These are phyloP conservation scores for Dendrocalamus sinicus DNA, from an alignment of 176 grass and related monocot species.

Conservation along the genomic window DNA sequence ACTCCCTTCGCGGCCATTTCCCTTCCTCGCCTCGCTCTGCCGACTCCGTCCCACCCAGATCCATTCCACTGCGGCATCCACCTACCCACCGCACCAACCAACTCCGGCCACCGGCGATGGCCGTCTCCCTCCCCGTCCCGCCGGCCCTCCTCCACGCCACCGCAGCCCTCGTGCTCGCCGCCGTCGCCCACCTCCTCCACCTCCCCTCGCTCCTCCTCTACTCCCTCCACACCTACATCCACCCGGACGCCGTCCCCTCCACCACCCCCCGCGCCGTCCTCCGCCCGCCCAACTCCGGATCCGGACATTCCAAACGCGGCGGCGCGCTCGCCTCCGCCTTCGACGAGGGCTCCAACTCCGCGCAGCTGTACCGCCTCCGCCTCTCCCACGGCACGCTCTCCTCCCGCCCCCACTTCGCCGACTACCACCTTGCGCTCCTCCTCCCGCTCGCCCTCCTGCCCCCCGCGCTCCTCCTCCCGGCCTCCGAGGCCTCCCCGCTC, in stretches of 20 bases:
- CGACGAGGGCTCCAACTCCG: constrained; percentile 55
- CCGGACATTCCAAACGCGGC: constrained; percentile 46
- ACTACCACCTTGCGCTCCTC: constrained; percentile 54
- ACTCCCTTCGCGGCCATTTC: background rate
- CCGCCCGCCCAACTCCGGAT: constrained; percentile 46
- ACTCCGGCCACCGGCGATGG: constrained; percentile 47
- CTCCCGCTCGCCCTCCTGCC: constrained; percentile 51
- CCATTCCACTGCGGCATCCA: constrained; percentile 42
- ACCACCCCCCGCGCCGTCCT: constrained; percentile 66
- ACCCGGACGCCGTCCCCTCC: constrained; percentile 75
- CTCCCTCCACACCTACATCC: constrained; percentile 88
- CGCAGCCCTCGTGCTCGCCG: background rate
- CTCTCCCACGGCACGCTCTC: constrained; percentile 62
- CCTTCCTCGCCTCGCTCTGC: background rate
- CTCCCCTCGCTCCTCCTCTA: constrained; percentile 70
- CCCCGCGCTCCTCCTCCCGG: constrained; percentile 44
- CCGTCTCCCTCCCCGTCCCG: constrained; percentile 39
- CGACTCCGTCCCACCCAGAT: constrained; percentile 37
- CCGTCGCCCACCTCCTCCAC: constrained; percentile 53
- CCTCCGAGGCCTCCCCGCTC: constrained; percentile 26
- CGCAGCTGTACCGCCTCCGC: constrained; percentile 87
- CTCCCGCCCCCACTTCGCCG: constrained; percentile 69
- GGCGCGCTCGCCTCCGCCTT: constrained; percentile 35
- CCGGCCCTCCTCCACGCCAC: constrained; percentile 46
- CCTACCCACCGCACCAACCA: background rate